Evolutionary conservation across 169 alveolate species (phyloP).

Genomic region (Pseudocohnilembus persalinus): DNA sequence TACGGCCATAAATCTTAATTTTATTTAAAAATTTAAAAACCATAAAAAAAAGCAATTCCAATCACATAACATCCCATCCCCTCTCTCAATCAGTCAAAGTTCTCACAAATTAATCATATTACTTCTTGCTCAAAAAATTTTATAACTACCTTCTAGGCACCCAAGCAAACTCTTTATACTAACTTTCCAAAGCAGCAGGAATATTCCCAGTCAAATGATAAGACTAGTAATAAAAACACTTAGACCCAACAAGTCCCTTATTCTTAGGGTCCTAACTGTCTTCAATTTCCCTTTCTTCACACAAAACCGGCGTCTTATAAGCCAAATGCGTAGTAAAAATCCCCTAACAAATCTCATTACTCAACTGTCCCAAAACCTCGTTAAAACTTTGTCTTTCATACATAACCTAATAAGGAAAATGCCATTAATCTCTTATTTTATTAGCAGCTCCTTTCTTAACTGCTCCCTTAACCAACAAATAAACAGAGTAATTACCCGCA

Average conservation of each 20-base stretch:
- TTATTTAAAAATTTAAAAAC: too few relatives aligned
- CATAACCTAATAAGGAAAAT: neutral
- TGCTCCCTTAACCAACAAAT: neutral
- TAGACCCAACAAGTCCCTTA: neutral
- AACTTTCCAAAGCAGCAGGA: neutral
- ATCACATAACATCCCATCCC: too few relatives aligned
- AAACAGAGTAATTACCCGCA: neutral
- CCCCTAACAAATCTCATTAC: too few relatives aligned
- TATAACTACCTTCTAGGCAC: neutral
- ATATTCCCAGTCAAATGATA: neutral
- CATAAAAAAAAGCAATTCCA: too few relatives aligned
- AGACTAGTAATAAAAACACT: neutral
- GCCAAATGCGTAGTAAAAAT: neutral
- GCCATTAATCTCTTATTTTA: neutral
- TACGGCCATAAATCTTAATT: too few relatives aligned
- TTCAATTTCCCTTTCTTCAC: neutral
- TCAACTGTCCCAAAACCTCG: neutral
- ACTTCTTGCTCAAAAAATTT: too few relatives aligned
- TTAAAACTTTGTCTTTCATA: neutral
- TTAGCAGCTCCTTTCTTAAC: too few relatives aligned
- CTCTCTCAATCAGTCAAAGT: too few relatives aligned
- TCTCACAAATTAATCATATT: too few relatives aligned
- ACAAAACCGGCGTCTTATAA: neutral
- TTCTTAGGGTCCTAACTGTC: neutral
- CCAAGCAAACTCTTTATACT: neutral